Conservation (phyloP, 2,329 filamentous ascomycete genomes). For the Aspergillus spinulosporus region DNA sequence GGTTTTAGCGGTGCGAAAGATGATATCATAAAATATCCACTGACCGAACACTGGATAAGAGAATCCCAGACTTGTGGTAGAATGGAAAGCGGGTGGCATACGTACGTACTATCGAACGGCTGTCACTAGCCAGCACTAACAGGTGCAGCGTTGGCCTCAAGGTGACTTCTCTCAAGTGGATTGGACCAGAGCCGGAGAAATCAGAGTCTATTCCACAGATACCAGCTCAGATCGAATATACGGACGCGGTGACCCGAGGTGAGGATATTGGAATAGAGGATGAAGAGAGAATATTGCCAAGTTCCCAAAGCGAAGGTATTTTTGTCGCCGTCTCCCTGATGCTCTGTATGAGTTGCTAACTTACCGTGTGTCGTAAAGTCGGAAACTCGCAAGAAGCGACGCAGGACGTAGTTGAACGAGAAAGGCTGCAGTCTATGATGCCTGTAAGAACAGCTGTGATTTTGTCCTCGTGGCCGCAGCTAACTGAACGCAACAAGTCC, state of each 20-base stretch:
- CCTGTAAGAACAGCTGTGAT: conserved; percentile 16
- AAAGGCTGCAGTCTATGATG: conserved; percentile 36
- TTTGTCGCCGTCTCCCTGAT: background rate
- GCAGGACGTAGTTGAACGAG: conserved; percentile 31
- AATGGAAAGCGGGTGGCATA: conserved; percentile 44
- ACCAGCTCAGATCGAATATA: conserved; percentile 34
- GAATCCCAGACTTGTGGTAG: conserved; percentile 33
- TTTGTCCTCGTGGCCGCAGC: background rate
- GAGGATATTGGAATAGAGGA: conserved; percentile 31
- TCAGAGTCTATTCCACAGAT: conserved; percentile 29
- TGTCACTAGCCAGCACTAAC: conserved; percentile 15
- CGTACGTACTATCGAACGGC: conserved; percentile 26
- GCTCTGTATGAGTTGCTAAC: background rate
- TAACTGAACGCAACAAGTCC: conserved; percentile 17
- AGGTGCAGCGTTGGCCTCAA: conserved; percentile 34
- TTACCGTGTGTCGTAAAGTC: background rate
- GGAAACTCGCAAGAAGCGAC: conserved; percentile 24
- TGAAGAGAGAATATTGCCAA: conserved; percentile 3
- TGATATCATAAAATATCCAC: conserved; percentile 38
- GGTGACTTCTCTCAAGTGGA: conserved; percentile 37
- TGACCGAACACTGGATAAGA: conserved; percentile 40
- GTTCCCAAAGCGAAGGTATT: conserved; percentile 5
- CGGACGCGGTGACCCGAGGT: conserved; percentile 24
- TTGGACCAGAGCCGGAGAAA: conserved; percentile 24
- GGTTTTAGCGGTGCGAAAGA: conserved; percentile 39